phyloP scores from a whole-genome alignment of 148 eudicot genomes.

The Limonium bicolor region DNA sequence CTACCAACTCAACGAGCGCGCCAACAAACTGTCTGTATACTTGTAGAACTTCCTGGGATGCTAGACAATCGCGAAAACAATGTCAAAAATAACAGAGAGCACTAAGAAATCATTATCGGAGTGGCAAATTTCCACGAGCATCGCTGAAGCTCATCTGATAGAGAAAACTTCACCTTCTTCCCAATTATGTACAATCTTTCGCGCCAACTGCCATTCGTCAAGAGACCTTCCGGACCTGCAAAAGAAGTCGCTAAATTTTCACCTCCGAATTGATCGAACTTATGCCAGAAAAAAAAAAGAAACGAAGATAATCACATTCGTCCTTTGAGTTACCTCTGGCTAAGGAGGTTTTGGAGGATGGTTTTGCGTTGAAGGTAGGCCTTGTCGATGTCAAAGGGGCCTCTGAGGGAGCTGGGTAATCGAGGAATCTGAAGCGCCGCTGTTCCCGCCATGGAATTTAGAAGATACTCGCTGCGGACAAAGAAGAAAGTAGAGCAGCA shows the following conservation, averaged over 20 bases:
- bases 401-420: constrained; percentile 63
- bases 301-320: not conserved
- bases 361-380: constrained; percentile 79
- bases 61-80: constrained; percentile 8
- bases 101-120: not conserved
- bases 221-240: constrained; percentile 31
- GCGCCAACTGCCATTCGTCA: no score
- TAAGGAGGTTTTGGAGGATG: constrained; percentile 36
- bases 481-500: no score
- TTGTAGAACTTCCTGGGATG: constrained; percentile 69
- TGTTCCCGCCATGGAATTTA: constrained; percentile 4
- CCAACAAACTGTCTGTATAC: constrained; percentile 61
- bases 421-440: constrained; percentile 80
- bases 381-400: constrained; percentile 76
- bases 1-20: constrained; percentile 72
- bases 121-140: no score
- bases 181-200: no score
- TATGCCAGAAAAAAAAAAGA: no score
- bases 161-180: constrained; percentile 49
- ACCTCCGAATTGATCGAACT: not conserved
- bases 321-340: constrained; percentile 26
- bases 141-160: no score
- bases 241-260: not conserved
- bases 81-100: not conserved
- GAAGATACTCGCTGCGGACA: no score